Percentiles rank a stretch among this genome's conserved stretches.
phyloP scores from a whole-genome alignment of 73 alveolate genomes.

The Uronychia binucleata region DNA sequence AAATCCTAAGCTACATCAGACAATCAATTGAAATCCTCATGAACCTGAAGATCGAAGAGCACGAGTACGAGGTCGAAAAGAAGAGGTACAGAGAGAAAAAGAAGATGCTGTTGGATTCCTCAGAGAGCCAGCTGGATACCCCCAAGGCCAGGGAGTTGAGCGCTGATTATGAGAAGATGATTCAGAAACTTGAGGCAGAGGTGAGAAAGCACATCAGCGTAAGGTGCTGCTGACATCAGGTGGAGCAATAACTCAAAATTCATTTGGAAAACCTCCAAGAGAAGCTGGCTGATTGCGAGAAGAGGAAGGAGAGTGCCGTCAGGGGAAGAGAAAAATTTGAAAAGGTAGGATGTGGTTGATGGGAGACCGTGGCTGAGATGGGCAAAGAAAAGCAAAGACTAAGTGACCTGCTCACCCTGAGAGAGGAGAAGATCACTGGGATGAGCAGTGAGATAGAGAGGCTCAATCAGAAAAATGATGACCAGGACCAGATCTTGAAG shows the following conservation, averaged over 20 bases:
- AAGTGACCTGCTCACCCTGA: neutral
- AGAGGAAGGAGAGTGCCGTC: neutral
- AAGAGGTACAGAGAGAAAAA: neutral
- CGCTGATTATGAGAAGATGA: neutral
- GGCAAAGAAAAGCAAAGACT: neutral
- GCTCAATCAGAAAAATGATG: neutral
- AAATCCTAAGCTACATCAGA: constrained; percentile 35
- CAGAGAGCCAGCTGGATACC: neutral
- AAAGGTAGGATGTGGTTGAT: no score
- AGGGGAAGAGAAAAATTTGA: neutral
- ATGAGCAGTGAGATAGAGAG: neutral
- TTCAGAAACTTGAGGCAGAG: neutral
- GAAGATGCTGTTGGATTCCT: neutral
- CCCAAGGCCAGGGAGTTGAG: neutral
- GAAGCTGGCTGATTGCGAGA: neutral
- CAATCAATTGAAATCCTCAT: constrained; percentile 48
- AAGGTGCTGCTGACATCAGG: neutral
- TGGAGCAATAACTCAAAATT: neutral
- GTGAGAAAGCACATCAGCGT: constrained; percentile 4
- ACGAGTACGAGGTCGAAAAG: constrained; percentile 31
- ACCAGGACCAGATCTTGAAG: neutral
- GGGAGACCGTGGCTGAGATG: neutral
- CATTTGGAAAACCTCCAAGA: neutral
- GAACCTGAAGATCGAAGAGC: constrained; percentile 55
- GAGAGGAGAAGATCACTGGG: neutral